Conservation (phyloP, 306 rosid genomes). For the Styphnolobium japonicum region DNA sequence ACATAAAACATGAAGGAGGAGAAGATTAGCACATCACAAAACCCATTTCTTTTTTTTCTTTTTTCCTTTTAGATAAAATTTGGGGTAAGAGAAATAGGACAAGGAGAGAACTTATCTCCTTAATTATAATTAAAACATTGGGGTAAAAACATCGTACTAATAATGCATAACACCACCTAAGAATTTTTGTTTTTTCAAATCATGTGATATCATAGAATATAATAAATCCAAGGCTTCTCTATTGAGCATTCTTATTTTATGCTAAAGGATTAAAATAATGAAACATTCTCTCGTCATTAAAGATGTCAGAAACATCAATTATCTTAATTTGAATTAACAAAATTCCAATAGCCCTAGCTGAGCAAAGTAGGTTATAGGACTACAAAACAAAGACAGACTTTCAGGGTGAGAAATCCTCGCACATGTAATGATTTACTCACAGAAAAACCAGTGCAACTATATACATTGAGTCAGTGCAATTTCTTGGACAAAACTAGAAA, state of each 20-base stretch:
- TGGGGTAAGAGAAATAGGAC: background rate
- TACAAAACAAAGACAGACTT: conserved; percentile 29
- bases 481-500: conserved; percentile 40
- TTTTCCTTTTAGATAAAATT: background rate
- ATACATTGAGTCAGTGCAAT: conserved; percentile 27
- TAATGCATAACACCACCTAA: background rate
- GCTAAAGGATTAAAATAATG: conserved; percentile 29
- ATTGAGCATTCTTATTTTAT: background rate
- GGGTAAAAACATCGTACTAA: background rate
- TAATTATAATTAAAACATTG: background rate
- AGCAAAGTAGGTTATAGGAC: conserved; percentile 23
- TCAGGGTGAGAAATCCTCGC: conserved; percentile 27
- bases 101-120: background rate
- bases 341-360: conserved; percentile 35
- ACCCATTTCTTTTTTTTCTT: background rate
- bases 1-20: background rate
- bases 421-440: conserved; percentile 21
- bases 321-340: conserved; percentile 1
- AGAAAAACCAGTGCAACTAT: conserved; percentile 32
- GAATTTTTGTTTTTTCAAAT: background rate
- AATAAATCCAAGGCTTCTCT: background rate
- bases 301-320: conserved; percentile 30
- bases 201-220: background rate
- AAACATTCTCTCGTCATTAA: conserved; percentile 31
- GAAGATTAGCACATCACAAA: background rate